These are phyloP conservation scores for Hymenoscyphus salicellus DNA, from an alignment of 2,329 filamentous ascomycete species.

Conservation along the genomic window DNA sequence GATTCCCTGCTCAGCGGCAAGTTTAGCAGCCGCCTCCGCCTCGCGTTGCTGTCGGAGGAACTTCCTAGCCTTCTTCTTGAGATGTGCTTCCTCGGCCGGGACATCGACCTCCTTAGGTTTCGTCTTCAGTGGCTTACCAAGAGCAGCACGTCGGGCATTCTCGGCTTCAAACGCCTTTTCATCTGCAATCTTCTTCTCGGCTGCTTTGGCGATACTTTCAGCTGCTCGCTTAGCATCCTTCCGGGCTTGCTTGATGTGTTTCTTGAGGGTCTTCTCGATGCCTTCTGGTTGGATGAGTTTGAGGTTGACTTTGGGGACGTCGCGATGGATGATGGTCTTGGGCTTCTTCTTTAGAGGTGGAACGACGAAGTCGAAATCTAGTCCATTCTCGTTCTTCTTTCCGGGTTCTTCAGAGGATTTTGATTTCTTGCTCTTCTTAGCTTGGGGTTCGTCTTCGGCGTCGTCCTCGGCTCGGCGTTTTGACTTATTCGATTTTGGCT, in stretches of 20 bases:
- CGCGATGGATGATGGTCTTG: not conserved
- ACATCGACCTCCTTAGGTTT: not conserved
- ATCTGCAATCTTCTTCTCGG: not conserved
- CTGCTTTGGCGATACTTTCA: not conserved
- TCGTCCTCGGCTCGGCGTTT: conserved; percentile 10
- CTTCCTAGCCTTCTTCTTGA: not conserved
- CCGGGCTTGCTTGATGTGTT: not conserved
- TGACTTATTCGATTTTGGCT: conserved; percentile 9
- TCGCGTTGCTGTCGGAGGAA: not conserved
- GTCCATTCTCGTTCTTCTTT: conserved; percentile 7
- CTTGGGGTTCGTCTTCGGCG: conserved; percentile 10
- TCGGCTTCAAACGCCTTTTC: not conserved
- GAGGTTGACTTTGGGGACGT: not conserved
- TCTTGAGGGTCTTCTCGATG: not conserved
- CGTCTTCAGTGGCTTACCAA: not conserved
- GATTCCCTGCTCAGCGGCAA: not conserved
- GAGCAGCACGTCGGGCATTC: not conserved
- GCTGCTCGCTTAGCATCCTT: conserved; percentile 5
- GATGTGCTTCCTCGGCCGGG: not conserved
- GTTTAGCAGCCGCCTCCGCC: not conserved
- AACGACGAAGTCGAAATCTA: not conserved
- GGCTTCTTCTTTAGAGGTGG: not conserved
- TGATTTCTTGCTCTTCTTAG: conserved; percentile 7
- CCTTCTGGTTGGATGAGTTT: conserved; percentile 3
- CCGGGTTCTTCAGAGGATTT: not conserved